Base-by-base conservation (phyloP, 768 basidiomycete genomes). In the Chalciporus piperatus region DNA sequence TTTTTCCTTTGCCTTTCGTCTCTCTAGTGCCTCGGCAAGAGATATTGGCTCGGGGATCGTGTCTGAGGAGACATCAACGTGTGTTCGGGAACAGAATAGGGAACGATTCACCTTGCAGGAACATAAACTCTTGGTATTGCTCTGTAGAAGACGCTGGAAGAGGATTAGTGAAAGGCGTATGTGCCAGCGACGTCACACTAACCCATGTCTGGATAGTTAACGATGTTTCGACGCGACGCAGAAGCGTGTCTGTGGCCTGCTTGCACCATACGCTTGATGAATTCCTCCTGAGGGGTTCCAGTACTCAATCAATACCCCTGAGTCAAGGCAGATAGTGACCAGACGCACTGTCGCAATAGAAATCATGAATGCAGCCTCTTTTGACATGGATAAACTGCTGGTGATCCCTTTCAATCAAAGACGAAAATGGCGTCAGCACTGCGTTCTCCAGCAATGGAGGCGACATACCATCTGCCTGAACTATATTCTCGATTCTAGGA, bases 201-300 rank as follows among this genome's bases (percentile, higher is more conserved):
- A 92, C 91, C 85, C 76, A 92, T 79, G 65, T 94, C 89, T 37
- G 76, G 74, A 57, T 92, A 89, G 47, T 79, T 77, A 11, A 92
- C 73, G 19, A 70, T 74, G 50, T 74, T 78, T 52, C 88, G 77
- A 51, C 77, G 75, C 45, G 83, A 80, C 16, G 76, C 72, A 52
- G 72, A 72, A 10, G 89, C 87, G 61, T 85, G 80, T 44, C 77
- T 76, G 52, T 87, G 81, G 12, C 85, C 87, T 22, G 84, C 83
- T 65, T 81, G 80, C 16, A 82, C 77, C 62, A 92, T 75, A 44
- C 83, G 78, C 67, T 89, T 88, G 49, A 93, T 80, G 65, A 92
- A 93, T 62, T 92, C 88, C 71, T 94, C 91, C 92, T 94, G 62
- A 32, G 47, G 37, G 48, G 53, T 41, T 37, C 46, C 40, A 17